Percentiles rank a stretch among this genome's conserved stretches.
Evolutionary conservation across 1,139 yeast genomes (phyloP).

Genomic region (Suhomyces atakaporum): DNA sequence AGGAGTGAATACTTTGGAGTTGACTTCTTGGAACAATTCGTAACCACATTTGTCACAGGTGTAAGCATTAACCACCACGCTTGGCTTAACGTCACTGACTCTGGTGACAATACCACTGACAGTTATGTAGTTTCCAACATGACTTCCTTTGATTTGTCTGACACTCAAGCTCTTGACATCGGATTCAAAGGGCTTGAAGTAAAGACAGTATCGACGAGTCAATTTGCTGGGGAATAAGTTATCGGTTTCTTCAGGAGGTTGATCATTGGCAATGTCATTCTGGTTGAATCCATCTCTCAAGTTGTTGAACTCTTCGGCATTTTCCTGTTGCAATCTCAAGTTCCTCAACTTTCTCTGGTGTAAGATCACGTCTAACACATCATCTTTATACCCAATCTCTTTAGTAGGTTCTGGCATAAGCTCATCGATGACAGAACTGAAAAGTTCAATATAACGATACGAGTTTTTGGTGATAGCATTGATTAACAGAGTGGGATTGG

Average conservation of each 20-base stretch:
- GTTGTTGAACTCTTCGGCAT: conserved; percentile 50
- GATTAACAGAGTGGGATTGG: conserved; percentile 42
- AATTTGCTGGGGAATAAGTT: conserved; percentile 80
- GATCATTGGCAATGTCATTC: conserved; percentile 5
- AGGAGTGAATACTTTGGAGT: conserved; percentile 81
- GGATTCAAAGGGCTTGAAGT: conserved; percentile 76
- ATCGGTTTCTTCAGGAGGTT: conserved; percentile 18
- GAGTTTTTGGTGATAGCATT: conserved; percentile 71
- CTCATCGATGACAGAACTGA: conserved; percentile 73
- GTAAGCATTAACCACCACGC: conserved; percentile 88
- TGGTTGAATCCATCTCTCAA: conserved; percentile 39
- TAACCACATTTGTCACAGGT: conserved; percentile 97
- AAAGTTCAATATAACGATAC: conserved; percentile 74
- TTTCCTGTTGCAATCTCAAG: conserved; percentile 68
- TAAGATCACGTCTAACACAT: conserved; percentile 88
- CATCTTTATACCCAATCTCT: conserved; percentile 79
- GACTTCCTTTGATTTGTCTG: conserved; percentile 82
- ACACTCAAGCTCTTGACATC: conserved; percentile 72
- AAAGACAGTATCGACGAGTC: conserved; percentile 82
- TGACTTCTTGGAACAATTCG: conserved; percentile 95
- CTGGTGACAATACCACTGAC: conserved; percentile 94
- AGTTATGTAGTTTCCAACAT: conserved; percentile 84
- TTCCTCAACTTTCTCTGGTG: conserved; percentile 88
- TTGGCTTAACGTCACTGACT: conserved; percentile 94
- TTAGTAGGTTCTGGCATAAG: conserved; percentile 81